Base-by-base conservation (phyloP, 345 rosid species). In the Linum tenue region DNA sequence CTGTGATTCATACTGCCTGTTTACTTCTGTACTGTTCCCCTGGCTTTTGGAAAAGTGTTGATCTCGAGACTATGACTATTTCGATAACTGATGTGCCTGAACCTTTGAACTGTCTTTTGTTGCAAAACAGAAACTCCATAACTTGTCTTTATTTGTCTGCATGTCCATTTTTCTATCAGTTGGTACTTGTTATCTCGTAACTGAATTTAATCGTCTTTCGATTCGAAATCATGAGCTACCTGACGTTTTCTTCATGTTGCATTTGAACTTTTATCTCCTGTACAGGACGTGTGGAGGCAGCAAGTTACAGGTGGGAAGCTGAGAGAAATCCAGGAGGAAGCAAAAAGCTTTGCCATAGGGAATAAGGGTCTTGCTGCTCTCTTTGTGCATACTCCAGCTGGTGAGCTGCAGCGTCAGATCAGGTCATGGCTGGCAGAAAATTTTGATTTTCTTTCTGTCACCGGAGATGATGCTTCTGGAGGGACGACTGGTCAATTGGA, bases 301-400 rank as follows among this genome's bases (percentile, higher is more conserved):
- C 96, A 90, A 83, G 94, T 95, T 43, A 90, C 99, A 60, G 96
- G 97, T 65, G 97, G 94, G 70, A 95, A 95, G 77, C 86, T 95
- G 60, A 83, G 97, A 73, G 99, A 95, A 80, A 84, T 95, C 71
- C 96, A 90, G 71, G 99, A 95, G 74, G 99, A 95, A 72, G 97
- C 99, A 65, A 95, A 91, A 81, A 78, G 82, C 68, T 95, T 88
- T 77, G 96, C 99, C 1, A 78, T 82, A 72, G 97, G 96, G 70
- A 91, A 91, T 80, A 90, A 84, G 79, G 82, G 91, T 51, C 80
- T 95, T 62, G 97, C 99, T 71, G 92, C 97, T 63, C 86, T 95
- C 69, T 95, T 91, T 80, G 99, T 95, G 60, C 99, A 95, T 75
- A 91, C 97, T 50, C 97, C 95, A 14, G 97, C 97, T 77, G 97